Base-by-base conservation (phyloP, 2,329 filamentous ascomycete species). In the Allantophomopsis cytisporea region DNA sequence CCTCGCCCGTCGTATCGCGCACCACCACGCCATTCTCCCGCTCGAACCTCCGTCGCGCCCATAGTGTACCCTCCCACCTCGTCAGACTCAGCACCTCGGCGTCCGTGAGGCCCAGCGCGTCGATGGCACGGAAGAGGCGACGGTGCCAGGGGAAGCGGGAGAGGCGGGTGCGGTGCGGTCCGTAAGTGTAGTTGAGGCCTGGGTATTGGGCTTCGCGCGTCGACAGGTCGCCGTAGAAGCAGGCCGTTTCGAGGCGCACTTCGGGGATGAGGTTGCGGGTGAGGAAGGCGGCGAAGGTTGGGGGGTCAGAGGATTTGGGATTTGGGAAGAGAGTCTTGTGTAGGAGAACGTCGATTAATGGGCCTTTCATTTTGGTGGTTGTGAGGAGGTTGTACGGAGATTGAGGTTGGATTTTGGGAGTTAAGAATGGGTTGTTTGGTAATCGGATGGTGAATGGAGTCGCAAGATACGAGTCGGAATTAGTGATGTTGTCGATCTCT, bases 321-420 rank as follows among this genome's bases (percentile, higher is more conserved):
- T 73, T 75, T 15, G 80, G 80, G 54, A 81, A 84, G 63, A 88
- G 79, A 53, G 67, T 65, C 60, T 79, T 73, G 69, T 83, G 83
- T 44, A 88, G 77, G 58, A 86, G 69, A 55, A 80, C 70, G 43
- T 83, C 79, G 52, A 85, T 66, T 35, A 77, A 70, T 36, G 72
- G 73, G 51, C 80, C 76, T 61, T 81, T 83, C 83, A 88, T 88
- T 44, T 50, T 58, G 50, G 48, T 39, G 42, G 41, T 21, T 64
- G 98, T 98, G 35, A 94, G 78, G 35, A 94, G 78, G 55, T 96
- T 20, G 18, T 20, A 98, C 3, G 91, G 89, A 39, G 84, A 81
- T 55, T 96, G 88, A 33, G 96, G 87, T 57, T 96, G 91, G 34
- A 80, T 79, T 64, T 98, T 91, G 16, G 98, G 77, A n/a, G 57